A percentile compares a stretch with the other conserved stretches of the same genome.
These are phyloP conservation scores for sorghum (Sorghum bicolor) DNA, from an alignment of 176 grass and related monocot species.

Conservation along the genomic window DNA sequence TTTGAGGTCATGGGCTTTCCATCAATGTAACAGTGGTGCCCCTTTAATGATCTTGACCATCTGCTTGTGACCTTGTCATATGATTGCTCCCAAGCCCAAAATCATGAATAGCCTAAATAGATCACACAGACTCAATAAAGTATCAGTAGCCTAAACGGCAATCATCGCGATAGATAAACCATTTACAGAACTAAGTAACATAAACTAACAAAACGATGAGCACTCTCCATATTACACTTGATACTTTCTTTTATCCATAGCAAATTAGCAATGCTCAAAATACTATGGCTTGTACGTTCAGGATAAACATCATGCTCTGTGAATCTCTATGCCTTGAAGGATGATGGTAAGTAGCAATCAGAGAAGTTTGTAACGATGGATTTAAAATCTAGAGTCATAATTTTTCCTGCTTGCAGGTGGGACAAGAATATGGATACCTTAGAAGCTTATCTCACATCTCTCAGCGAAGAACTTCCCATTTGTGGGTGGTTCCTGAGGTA, in stretches of 20 bases:
- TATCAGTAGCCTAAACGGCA: background rate
- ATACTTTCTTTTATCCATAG: background rate
- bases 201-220: background rate
- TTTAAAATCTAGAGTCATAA: background rate
- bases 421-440: slow-evolving; percentile 23
- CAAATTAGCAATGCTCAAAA: background rate
- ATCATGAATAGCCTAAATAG: background rate
- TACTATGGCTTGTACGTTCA: background rate
- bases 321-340: background rate
- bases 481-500: slow-evolving; percentile 37
- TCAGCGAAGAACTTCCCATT: slow-evolving; percentile 81
- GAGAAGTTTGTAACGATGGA: background rate
- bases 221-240: background rate
- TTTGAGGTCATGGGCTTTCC: slow-evolving; percentile 21
- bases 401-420: background rate
- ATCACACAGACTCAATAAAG: background rate
- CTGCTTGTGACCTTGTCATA: background rate
- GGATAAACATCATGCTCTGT: background rate
- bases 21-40: slow-evolving; percentile 6
- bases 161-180: background rate
- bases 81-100: background rate
- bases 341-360: background rate
- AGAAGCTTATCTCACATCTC: slow-evolving; percentile 84
- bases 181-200: background rate
- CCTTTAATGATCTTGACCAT: slow-evolving; percentile 20